Conservation (phyloP, 2,329 filamentous ascomycete genomes). For the Metarhizium anisopliae region DNA sequence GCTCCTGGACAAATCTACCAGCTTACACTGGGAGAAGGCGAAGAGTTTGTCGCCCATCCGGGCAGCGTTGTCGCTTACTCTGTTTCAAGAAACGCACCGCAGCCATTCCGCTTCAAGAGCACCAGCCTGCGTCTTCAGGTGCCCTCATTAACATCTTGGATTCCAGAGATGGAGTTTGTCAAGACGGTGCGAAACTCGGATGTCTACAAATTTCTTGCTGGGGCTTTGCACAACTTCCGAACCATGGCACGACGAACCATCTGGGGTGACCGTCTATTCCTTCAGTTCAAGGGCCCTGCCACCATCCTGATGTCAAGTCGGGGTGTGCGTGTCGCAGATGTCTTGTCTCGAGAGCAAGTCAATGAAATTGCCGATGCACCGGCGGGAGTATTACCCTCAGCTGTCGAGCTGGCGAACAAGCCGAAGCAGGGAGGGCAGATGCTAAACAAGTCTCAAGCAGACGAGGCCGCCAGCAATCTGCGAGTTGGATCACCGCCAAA, state of each 20-base stretch:
- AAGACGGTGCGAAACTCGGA: conserved; percentile 60
- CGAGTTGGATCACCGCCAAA: conserved; percentile 47
- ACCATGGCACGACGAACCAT: conserved; percentile 74
- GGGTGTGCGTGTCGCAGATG: conserved; percentile 69
- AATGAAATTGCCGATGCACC: conserved; percentile 84
- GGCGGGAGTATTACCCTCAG: conserved; percentile 57
- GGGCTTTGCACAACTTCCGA: conserved; percentile 58
- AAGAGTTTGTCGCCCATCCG: conserved; percentile 87
- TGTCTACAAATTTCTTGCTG: conserved; percentile 61
- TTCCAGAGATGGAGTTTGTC: conserved; percentile 67
- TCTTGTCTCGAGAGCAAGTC: conserved; percentile 67
- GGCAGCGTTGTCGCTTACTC: conserved; percentile 89
- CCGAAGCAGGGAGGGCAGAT: conserved; percentile 20
- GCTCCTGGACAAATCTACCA: conserved; percentile 88
- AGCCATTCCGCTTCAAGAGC: conserved; percentile 77
- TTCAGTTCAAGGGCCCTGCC: conserved; percentile 79
- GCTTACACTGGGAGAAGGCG: conserved; percentile 68
- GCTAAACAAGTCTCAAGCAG: conserved; percentile 17
- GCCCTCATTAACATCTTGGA: conserved; percentile 54
- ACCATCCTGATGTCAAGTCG: conserved; percentile 84
- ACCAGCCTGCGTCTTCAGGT: conserved; percentile 72
- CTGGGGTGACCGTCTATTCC: conserved; percentile 88
- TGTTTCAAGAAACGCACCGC: conserved; percentile 61
- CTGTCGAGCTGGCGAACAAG: conserved; percentile 38
- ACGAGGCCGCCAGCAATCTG: conserved; percentile 34